Conservation (phyloP, 1,139 yeast genomes). For the Zygotorulaspora mrakii region DNA sequence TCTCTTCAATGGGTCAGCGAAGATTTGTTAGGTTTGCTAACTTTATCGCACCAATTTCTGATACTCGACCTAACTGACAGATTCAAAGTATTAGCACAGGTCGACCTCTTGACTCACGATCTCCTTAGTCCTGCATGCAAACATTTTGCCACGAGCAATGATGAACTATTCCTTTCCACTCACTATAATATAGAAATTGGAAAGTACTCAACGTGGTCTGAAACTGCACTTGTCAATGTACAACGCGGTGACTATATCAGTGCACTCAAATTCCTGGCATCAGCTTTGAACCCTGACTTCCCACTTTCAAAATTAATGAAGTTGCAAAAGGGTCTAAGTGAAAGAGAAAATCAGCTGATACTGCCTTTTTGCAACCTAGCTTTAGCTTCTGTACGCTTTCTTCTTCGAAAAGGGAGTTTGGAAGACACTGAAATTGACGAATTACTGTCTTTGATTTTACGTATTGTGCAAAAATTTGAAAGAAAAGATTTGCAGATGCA, state of each 20-base stretch:
- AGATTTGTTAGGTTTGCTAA: conserved; percentile 48
- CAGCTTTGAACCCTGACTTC: conserved; percentile 43
- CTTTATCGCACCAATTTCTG: conserved; percentile 47
- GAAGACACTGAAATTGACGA: conserved; percentile 16
- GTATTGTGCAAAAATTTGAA: conserved; percentile 10
- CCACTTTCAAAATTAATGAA: conserved; percentile 20
- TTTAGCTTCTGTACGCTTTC: conserved; percentile 30
- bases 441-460: conserved; percentile 17
- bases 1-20: conserved; percentile 59
- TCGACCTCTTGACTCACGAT: conserved; percentile 47
- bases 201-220: conserved; percentile 33
- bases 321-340: conserved; percentile 33
- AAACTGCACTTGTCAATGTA: conserved; percentile 29
- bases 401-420: conserved; percentile 16
- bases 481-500: conserved; percentile 2
- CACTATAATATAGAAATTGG: conserved; percentile 30
- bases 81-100: conserved; percentile 38
- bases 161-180: conserved; percentile 25
- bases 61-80: conserved; percentile 40
- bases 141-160: conserved; percentile 31
- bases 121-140: conserved; percentile 40
- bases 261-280: conserved; percentile 42
- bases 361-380: conserved; percentile 54
- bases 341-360: conserved; percentile 48
- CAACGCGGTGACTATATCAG: conserved; percentile 39